These are phyloP conservation scores for Rhinocladiella similis DNA, from an alignment of 2,329 filamentous ascomycete species.

Conservation along the genomic window DNA sequence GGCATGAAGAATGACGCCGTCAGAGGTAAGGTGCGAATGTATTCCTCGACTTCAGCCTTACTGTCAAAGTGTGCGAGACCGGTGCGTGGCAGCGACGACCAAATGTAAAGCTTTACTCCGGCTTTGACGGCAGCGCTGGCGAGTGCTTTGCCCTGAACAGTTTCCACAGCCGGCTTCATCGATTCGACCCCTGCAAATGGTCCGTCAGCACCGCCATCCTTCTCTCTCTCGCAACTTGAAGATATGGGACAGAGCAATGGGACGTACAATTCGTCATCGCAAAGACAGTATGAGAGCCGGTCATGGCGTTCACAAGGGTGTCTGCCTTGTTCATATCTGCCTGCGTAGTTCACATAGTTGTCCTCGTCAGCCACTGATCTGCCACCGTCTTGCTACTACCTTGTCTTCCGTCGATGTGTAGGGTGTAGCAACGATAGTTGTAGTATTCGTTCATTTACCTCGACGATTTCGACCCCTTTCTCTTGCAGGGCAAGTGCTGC, in stretches of 20 bases:
- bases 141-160: slow-evolving; percentile 37
- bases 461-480: slow-evolving; percentile 34
- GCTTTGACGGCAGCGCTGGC: slow-evolving; percentile 39
- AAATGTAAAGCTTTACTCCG: slow-evolving; percentile 25
- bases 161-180: background rate
- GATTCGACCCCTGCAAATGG: background rate
- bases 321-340: slow-evolving; percentile 42
- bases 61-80: slow-evolving; percentile 38
- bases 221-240: slow-evolving; percentile 30
- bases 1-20: slow-evolving; percentile 42
- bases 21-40: slow-evolving; percentile 36
- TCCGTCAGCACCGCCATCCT: slow-evolving; percentile 38
- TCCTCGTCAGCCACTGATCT: slow-evolving; percentile 5
- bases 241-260: no score
- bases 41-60: slow-evolving; percentile 42
- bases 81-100: background rate
- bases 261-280: slow-evolving; percentile 42
- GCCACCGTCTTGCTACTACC: slow-evolving; percentile 27
- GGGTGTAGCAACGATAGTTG: background rate
- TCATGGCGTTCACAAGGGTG: slow-evolving; percentile 43
- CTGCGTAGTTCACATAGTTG: slow-evolving; percentile 31
- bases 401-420: background rate
- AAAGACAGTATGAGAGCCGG: slow-evolving; percentile 51
- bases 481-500: slow-evolving; percentile 30
- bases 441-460: no score